Base-by-base conservation (phyloP, 2,329 filamentous ascomycete genomes). In the Colletotrichum lupini region DNA sequence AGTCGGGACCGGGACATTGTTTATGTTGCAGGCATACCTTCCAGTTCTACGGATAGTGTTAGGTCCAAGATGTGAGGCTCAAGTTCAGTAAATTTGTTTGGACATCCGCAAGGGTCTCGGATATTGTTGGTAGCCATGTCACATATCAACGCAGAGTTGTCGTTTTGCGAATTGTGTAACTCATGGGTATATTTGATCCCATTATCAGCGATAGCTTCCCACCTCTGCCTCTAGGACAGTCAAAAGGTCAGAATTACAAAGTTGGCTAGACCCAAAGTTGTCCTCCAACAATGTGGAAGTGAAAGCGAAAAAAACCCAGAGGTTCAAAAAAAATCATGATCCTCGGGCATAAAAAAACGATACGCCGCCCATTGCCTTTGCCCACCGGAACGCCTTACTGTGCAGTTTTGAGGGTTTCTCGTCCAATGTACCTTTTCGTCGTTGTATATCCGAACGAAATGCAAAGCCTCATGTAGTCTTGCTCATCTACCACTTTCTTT, bases 331-430 rank as follows among this genome's bases (percentile, higher is more conserved):
- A 53, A 37, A 42, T 4, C 22, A 26, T 32, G 46, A 30, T 12
- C 11, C 46, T 28, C 16, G 49, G 60, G 26, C 46, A 37, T 53
- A 9, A 22, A 42, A 73, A 26, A 37, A 69, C 30, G 24, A 53
- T 60, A 64, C 67, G 70, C 70, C 70, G 67, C 70, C 60, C 67
- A 52, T 65, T 65, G 28, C 42, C 70, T 56, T 14, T 60, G 58
- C 52, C 42, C 70, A 61, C 70, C 67, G 46, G 28, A 73, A 73
- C 70, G 70, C 70, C 70, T 30, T 65, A 70, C 60, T 61, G 55
- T 70, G 70, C 59, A 65, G 70, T 46, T 49, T 22, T 32, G 30
- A 65, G 67, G 46, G 30, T 61, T 22, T 49, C 16, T 65, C 70
- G 28, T 70, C 46, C 24, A 65, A 61, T 70, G 60, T 70, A 70